Evolutionary conservation across 805 yeast genomes (phyloP).

Genomic region (Candida dajiaensis): DNA sequence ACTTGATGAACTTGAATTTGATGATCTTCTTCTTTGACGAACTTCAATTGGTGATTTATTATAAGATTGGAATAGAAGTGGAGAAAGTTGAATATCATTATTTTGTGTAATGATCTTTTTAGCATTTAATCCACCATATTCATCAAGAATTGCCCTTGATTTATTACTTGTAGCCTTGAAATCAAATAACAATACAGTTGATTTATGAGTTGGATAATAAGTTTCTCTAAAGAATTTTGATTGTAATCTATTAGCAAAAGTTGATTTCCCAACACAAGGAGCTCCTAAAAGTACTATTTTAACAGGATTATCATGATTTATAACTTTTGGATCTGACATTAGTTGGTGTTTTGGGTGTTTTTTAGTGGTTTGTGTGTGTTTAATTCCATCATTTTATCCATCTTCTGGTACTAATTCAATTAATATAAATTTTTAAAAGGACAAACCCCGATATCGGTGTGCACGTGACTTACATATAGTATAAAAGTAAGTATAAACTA

Average conservation of each 20-base stretch:
- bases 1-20: conserved; percentile 1
- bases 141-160: conserved; percentile 42
- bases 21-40: conserved; percentile 5
- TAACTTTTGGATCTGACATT: neutral
- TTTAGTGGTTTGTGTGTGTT: too few species aligned
- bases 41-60: conserved; percentile 7
- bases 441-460: too few species aligned
- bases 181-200: conserved; percentile 52
- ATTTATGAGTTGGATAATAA: conserved; percentile 67
- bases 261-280: conserved; percentile 53
- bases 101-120: conserved; percentile 28
- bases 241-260: conserved; percentile 44
- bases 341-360: neutral
- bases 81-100: conserved; percentile 29
- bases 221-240: conserved; percentile 53
- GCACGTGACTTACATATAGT: too few species aligned
- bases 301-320: conserved; percentile 33
- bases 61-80: conserved; percentile 32
- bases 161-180: conserved; percentile 37
- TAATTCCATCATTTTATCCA: too few species aligned
- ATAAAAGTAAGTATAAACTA: too few species aligned
- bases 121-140: conserved; percentile 37
- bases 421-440: too few species aligned
- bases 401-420: too few species aligned
- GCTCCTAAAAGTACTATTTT: conserved; percentile 60